Conservation (phyloP, 1,284 basidiomycete species). For the Sporisorium scitamineum region DNA sequence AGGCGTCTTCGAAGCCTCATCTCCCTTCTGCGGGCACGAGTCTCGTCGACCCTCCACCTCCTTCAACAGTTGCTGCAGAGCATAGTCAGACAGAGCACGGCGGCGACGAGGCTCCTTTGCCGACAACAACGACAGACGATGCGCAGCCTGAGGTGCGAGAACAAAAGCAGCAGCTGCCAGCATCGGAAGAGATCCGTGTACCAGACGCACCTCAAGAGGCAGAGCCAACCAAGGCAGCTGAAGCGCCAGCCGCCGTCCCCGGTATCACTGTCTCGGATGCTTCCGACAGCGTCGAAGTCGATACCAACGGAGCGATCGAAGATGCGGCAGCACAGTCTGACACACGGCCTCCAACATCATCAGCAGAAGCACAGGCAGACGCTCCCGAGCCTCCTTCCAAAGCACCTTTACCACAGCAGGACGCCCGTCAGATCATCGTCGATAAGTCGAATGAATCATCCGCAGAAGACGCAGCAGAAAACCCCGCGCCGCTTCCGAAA, state of each 20-base stretch:
- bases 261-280: conserved; percentile 27
- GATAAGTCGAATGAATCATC: conserved; percentile 5
- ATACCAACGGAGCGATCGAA: not conserved
- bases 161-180: conserved; percentile 8
- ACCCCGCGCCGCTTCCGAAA: conserved; percentile 8
- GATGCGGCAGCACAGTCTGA: not conserved
- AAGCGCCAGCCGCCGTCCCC: conserved; percentile 7
- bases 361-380: not conserved
- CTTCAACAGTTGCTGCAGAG: conserved; percentile 10
- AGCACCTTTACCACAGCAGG: conserved; percentile 13
- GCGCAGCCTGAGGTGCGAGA: not conserved
- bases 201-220: no score
- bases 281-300: not conserved
- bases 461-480: conserved; percentile 1
- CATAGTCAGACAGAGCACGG: not conserved
- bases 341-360: not conserved
- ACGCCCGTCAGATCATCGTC: conserved; percentile 14
- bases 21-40: conserved; percentile 44
- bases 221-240: conserved; percentile 1
- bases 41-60: conserved; percentile 23
- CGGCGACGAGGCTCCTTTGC: not conserved
- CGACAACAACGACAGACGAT: not conserved
- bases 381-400: conserved; percentile 26
- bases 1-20: conserved; percentile 36
- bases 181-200: conserved; percentile 20